These are phyloP conservation scores for Phytophthora rubi DNA, from an alignment of 352 stramenopile species.

Conservation along the genomic window DNA sequence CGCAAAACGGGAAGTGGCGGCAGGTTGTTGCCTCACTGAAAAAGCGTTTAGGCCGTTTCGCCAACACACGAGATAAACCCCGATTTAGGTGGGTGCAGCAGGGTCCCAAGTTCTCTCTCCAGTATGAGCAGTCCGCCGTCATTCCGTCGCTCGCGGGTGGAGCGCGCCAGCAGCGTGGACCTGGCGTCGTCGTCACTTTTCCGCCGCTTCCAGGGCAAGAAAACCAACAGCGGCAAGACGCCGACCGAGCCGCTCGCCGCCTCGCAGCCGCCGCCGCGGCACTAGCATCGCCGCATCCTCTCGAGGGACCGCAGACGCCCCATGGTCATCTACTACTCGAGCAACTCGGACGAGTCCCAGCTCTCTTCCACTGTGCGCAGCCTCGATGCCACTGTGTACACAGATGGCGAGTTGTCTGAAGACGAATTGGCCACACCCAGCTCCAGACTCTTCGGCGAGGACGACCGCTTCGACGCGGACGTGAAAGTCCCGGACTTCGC, in stretches of 20 bases:
- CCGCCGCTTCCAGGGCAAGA: conserved; percentile 32
- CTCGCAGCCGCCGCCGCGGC: conserved; percentile 35
- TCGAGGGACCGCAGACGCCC: conserved; percentile 39
- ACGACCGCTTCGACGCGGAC: conserved; percentile 31
- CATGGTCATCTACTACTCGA: conserved; percentile 47
- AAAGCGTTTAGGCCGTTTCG: conserved; percentile 14
- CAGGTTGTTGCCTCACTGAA: not conserved
- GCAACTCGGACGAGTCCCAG: conserved; percentile 8
- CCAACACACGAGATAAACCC: not conserved
- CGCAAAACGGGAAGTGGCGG: conserved; percentile 7
- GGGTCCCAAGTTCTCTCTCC: not conserved
- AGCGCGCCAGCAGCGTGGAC: conserved; percentile 34
- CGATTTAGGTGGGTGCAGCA: conserved; percentile 15
- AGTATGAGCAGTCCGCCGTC: conserved; percentile 21
- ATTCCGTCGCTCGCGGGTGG: conserved; percentile 28
- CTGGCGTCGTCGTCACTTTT: conserved; percentile 34
- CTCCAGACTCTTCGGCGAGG: not conserved
- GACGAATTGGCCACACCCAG: conserved; percentile 29
- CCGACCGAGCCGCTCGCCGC: conserved; percentile 21
- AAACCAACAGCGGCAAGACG: conserved; percentile 11
- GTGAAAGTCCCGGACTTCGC: conserved; percentile 30
- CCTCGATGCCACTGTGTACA: conserved; percentile 21
- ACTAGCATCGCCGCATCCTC: conserved; percentile 26
- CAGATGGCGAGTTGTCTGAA: conserved; percentile 40
- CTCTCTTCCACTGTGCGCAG: conserved; percentile 8